Base-by-base conservation (phyloP, 495 filamentous ascomycete genomes). In the Talaromyces proteolyticus region DNA sequence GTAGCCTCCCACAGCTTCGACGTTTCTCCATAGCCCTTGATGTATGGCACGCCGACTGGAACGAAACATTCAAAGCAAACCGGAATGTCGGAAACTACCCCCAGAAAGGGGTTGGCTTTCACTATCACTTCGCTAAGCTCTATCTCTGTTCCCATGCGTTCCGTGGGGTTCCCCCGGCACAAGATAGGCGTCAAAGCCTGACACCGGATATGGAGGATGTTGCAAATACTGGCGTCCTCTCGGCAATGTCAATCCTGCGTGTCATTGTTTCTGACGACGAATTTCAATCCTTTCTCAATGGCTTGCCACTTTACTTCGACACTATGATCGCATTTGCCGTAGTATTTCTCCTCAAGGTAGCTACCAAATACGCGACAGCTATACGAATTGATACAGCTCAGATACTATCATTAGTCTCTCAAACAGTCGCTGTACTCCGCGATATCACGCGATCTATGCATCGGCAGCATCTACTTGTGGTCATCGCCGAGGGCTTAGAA, bases 261-360 rank as follows among this genome's bases (percentile, higher is more conserved):
- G 57, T 61, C n/a, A 63, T 64, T 42, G 53, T 61, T 2, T 59
- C 51, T 1, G 61, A 66, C 37, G 46, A 39, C 6, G 63, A 66
- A 36, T 55, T 66, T n/a, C 53, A 54, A 46, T 62, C 63, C 0
- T 60, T 60, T 24, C 38, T 66, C 40, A 62, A 66, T 25, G 63
- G 65, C 0, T 50, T 68, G 6, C 66, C 66, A 1, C 26, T 63
- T 5, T 69, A 67, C 20, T 64, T 67, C 23, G 53, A 64, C 48
- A 69, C 57, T 0, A 68, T 70, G 66, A 48, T 64, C 21, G 67
- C 67, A 7, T 70, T 70, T 49, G 62, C 64, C 6, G 58, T 64
- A 1, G 52, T 69, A 1, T 70, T 70, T 42, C 51, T 69, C 1
- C 52, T 69, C 23, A 67, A 63, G 45, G 62, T 66, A 18, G 60